Conservation (phyloP, 164 flowering plant genomes). For the Tetrastigma voinierianum region DNA sequence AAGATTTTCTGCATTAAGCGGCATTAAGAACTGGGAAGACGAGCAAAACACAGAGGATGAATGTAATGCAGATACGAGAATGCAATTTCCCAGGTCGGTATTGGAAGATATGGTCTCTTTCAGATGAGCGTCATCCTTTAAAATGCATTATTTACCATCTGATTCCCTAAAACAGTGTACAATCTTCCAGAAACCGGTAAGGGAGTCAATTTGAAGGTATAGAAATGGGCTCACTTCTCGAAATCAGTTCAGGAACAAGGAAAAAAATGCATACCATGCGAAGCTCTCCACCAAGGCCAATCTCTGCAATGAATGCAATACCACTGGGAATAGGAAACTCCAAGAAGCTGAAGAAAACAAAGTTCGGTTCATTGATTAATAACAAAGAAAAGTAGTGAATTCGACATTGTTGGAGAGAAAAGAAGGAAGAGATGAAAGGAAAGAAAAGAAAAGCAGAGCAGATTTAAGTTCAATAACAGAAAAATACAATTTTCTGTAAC, state of each 20-base stretch:
- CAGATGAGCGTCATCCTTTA: too few relatives aligned
- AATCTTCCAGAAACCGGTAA: too few relatives aligned
- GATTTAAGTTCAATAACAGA: neutral
- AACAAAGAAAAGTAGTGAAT: neutral
- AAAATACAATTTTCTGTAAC: too few relatives aligned
- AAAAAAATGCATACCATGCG: conserved; percentile 59
- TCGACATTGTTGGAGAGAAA: neutral
- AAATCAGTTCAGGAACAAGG: neutral
- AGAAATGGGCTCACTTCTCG: too few relatives aligned
- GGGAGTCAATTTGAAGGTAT: too few relatives aligned
- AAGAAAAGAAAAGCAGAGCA: neutral
- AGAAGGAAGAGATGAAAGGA: neutral
- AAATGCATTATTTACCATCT: too few relatives aligned
- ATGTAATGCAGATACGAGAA: too few relatives aligned
- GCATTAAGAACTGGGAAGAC: too few relatives aligned
- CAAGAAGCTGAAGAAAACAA: conserved; percentile 55
- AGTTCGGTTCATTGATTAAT: neutral
- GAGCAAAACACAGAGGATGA: too few relatives aligned
- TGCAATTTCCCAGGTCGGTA: neutral
- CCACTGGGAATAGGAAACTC: conserved; percentile 77
- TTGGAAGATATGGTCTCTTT: neutral
- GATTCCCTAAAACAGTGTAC: too few relatives aligned
- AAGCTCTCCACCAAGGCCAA: conserved; percentile 95
- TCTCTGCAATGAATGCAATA: conserved; percentile 91
- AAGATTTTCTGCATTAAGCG: too few relatives aligned